Evolutionary conservation across 2,329 filamentous ascomycete species (phyloP), one percentile per base, ranked within the genome.

Genomic region (Arthroderma uncinatum): DNA sequence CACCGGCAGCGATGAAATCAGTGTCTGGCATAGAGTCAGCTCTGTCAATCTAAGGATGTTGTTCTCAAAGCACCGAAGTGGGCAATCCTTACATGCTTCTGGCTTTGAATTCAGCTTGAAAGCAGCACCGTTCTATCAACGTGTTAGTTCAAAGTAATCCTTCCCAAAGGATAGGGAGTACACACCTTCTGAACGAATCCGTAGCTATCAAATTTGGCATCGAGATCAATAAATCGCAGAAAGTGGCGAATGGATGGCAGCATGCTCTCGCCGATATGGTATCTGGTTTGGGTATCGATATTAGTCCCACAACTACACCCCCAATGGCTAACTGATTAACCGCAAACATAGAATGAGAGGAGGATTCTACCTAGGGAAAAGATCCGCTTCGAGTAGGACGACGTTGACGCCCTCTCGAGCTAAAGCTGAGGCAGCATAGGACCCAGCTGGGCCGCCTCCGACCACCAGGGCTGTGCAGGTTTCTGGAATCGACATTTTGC

Each of bases 401-500:
- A 65, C 63, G 52, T 77, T 72, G 10, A 78, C 62, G 1, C 73
- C 75, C 60, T 79, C 76, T 0, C 75, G 70, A 0, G 75, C 75
- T 4, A 79, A 63, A 0, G 63, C 71, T 0, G 70, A 60, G 4
- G 76, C 74, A 1, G 74, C 59, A 56, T 76, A 78, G 0, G 76
- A 78, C 2, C 76, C 75, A 0, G 63, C 74, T 4, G 76, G 76
- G 3, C 76, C 76, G 21, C 73, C 75, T 4, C 75, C 75, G 1
- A 76, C 61, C 5, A 78, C 72, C 1, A 77, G 66, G 0, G 76
- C 74, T 4, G 66, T 69, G 48, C 64, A 67, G 7, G 61, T 52
- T 36, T 62, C 56, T 2, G 68, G 65, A 57, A 70, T 54, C 47
- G 54, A 61, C 53, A 55, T 54, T 19, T 40, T 19, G n/a, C 37